A percentile compares a stretch with the other conserved stretches of the same genome.
Evolutionary conservation across 495 filamentous ascomycete species (phyloP).

Genomic region (Clohesyomyces aquaticus): DNA sequence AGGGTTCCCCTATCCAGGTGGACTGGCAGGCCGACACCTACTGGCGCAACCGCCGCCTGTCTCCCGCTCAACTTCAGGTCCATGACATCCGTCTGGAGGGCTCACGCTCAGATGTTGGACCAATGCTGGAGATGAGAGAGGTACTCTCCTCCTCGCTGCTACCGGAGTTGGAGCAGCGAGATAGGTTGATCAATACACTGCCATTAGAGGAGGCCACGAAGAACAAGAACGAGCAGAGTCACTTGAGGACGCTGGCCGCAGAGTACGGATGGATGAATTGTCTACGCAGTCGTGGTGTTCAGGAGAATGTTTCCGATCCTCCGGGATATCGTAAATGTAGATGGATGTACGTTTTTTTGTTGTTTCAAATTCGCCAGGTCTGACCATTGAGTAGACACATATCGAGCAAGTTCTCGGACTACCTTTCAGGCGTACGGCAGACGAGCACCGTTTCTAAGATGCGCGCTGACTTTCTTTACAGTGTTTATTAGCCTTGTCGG

Average conservation of each 20-base stretch:
- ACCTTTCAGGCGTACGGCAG: constrained; percentile 38
- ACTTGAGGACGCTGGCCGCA: constrained; percentile 38
- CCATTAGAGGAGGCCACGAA: constrained; percentile 28
- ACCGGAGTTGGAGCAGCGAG: constrained; percentile 37
- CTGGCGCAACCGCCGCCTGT: constrained; percentile 45
- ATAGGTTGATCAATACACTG: constrained; percentile 22
- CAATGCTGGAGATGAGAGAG: constrained; percentile 46
- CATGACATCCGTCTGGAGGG: constrained; percentile 45
- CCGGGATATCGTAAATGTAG: constrained; percentile 40
- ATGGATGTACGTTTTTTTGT: constrained; percentile 39
- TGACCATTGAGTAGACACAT: constrained; percentile 36
- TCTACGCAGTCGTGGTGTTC: constrained; percentile 37
- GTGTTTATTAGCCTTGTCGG: constrained; percentile 40
- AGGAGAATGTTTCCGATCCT: constrained; percentile 38
- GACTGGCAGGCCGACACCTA: constrained; percentile 44
- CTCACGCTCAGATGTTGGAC: constrained; percentile 31
- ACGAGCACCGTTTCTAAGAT: not conserved
- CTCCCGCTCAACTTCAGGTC: constrained; percentile 47
- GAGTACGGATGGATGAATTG: constrained; percentile 50
- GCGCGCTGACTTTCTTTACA: constrained; percentile 1
- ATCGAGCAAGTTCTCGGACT: constrained; percentile 48
- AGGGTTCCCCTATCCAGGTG: constrained; percentile 28
- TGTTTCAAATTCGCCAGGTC: not conserved
- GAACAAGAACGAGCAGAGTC: constrained; percentile 43
- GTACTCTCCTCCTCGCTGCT: constrained; percentile 41